Percentiles rank a stretch among this genome's conserved stretches.
Evolutionary conservation across 2,329 filamentous ascomycete genomes (phyloP).

Genomic region (Botryotinia calthae): DNA sequence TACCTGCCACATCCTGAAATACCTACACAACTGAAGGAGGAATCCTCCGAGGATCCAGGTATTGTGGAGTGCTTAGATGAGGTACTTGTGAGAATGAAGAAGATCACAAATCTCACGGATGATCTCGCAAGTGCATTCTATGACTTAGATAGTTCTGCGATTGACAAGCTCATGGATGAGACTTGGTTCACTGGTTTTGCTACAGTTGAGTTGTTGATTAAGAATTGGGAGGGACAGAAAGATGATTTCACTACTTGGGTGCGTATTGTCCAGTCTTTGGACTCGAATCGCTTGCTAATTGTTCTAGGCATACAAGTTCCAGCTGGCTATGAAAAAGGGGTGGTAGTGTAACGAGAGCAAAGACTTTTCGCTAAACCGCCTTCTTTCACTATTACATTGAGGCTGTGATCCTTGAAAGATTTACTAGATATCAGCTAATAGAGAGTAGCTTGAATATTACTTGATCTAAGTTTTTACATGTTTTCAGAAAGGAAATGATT

Average conservation of each 20-base stretch:
- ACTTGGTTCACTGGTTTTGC: slow-evolving; percentile 60
- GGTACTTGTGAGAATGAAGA: slow-evolving; percentile 54
- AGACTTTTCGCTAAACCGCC: neutral
- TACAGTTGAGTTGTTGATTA: slow-evolving; percentile 53
- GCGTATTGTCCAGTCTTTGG: slow-evolving; percentile 12
- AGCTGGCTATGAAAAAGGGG: slow-evolving; percentile 34
- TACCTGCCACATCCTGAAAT: slow-evolving; percentile 43
- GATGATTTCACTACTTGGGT: slow-evolving; percentile 81
- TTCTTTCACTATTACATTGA: neutral
- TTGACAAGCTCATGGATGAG: slow-evolving; percentile 56
- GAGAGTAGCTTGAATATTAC: neutral
- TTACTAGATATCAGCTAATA: neutral
- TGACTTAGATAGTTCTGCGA: slow-evolving; percentile 57
- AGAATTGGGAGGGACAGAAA: slow-evolving; percentile 60
- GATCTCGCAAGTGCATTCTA: slow-evolving; percentile 73
- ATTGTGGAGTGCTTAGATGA: slow-evolving; percentile 50
- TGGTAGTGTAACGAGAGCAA: slow-evolving; percentile 8
- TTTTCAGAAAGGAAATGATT: neutral
- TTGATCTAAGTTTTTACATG: neutral
- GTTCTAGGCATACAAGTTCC: slow-evolving; percentile 34
- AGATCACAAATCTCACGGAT: slow-evolving; percentile 65
- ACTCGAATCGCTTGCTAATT: slow-evolving; percentile 17
- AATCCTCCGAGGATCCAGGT: slow-evolving; percentile 23
- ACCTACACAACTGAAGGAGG: slow-evolving; percentile 33
- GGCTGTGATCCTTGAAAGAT: neutral